These are phyloP conservation scores for Verticillium alfalfae DNA, from an alignment of 2,329 filamentous ascomycete genomes.

Conservation along the genomic window DNA sequence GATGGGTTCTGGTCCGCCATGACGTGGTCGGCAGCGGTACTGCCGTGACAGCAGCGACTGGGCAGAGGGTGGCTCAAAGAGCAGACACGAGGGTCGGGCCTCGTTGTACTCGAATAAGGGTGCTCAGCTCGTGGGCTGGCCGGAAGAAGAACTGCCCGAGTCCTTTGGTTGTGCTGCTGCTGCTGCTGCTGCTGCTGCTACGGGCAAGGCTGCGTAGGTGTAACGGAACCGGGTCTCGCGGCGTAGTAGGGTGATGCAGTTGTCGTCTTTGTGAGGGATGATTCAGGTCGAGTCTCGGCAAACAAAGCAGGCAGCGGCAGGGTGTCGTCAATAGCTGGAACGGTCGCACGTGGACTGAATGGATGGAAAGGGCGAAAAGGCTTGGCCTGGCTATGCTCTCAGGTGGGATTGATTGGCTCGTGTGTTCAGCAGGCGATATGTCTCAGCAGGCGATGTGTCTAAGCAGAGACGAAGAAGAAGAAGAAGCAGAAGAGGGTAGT, in stretches of 20 bases:
- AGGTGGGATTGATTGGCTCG: not conserved
- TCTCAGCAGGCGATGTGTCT: not conserved
- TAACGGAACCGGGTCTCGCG: not conserved
- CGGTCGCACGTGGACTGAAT: not conserved
- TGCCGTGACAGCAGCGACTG: not conserved
- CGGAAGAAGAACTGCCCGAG: not conserved
- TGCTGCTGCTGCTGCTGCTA: too few species aligned
- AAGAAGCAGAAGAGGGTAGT: not conserved
- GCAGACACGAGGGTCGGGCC: not conserved
- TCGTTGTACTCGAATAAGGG: not conserved
- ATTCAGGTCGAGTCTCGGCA: not conserved
- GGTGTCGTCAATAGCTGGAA: not conserved
- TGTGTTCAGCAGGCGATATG: not conserved
- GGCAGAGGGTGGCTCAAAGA: not conserved
- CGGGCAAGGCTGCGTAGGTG: not conserved
- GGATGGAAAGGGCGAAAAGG: not conserved
- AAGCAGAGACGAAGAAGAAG: too few species aligned
- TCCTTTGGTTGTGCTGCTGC: not conserved
- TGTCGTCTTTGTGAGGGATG: not conserved
- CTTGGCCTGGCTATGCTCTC: not conserved
- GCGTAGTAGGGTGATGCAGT: not conserved
- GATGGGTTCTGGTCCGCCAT: constrained; percentile 10
- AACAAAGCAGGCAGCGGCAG: not conserved
- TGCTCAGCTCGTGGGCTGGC: not conserved
- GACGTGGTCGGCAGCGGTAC: not conserved